These are phyloP conservation scores for Schoenoplectus triqueter DNA, from an alignment of 202 grass and related monocot genomes.

Conservation along the genomic window DNA sequence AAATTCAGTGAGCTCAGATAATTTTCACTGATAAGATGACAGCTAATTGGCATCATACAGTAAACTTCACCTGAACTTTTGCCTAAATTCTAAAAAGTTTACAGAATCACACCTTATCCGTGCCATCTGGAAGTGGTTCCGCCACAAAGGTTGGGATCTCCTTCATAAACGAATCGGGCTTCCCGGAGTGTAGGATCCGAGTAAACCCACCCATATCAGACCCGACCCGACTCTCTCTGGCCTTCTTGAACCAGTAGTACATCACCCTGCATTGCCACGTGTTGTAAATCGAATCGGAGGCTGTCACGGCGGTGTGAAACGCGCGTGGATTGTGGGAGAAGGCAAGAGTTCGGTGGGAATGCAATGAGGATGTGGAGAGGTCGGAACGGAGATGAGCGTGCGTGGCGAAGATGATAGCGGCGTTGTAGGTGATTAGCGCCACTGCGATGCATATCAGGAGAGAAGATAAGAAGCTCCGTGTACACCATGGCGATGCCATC, in stretches of 20 bases:
- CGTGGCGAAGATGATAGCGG: conserved; percentile 53
- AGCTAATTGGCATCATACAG: conserved; percentile 4
- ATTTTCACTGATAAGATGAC: background rate
- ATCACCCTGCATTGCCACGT: conserved; percentile 95
- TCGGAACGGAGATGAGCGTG: conserved; percentile 39
- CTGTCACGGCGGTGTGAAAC: conserved; percentile 92
- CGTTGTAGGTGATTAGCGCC: conserved; percentile 74
- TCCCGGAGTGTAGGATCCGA: conserved; percentile 87
- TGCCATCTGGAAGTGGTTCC: conserved; percentile 63
- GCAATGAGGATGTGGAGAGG: conserved; percentile 31
- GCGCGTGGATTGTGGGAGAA: conserved; percentile 9
- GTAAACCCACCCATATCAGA: conserved; percentile 92
- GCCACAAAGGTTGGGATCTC: conserved; percentile 97
- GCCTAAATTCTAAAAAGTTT: background rate
- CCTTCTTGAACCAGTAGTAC: conserved; percentile 98
- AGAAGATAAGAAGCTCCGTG: conserved; percentile 42
- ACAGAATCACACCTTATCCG: conserved; percentile 62
- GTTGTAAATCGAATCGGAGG: conserved; percentile 68
- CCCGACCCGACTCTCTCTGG: conserved; percentile 32
- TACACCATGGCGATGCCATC: conserved; percentile 23
- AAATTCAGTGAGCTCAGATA: background rate
- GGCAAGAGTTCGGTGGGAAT: conserved; percentile 29
- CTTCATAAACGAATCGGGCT: conserved; percentile 56
- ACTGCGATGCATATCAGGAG: conserved; percentile 52
- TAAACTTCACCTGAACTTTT: conserved; percentile 1